phyloP scores from a whole-genome alignment of 148 eudicot genomes.

The Hydrangea macrophylla region DNA sequence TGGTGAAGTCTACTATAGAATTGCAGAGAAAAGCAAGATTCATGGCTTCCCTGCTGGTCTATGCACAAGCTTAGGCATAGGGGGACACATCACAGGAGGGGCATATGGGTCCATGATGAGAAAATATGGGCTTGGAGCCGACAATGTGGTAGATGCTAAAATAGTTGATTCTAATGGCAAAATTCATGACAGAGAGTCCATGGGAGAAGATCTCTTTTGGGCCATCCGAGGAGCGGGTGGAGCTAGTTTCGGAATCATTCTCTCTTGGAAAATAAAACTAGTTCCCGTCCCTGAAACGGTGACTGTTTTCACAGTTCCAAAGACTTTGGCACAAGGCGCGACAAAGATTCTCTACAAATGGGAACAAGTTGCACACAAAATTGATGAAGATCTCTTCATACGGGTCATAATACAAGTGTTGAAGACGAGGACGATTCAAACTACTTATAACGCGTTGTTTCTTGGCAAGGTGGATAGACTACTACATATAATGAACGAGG shows the following conservation, averaged over 20 bases:
- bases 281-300: conserved; percentile 15
- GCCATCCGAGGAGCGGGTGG: conserved; percentile 26
- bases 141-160: conserved; percentile 20
- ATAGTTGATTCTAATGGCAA: conserved; percentile 11
- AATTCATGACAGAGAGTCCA: conserved; percentile 12
- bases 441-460: conserved; percentile 11
- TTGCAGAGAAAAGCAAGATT: conserved; percentile 12
- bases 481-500: neutral
- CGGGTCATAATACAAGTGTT: neutral
- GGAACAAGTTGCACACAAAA: conserved; percentile 18
- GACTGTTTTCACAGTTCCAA: conserved; percentile 15
- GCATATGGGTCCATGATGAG: conserved; percentile 21
- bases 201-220: conserved; percentile 26
- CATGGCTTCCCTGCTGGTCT: conserved; percentile 20
- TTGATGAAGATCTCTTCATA: conserved; percentile 13
- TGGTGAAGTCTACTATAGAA: conserved; percentile 20
- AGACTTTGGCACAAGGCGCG: conserved; percentile 16
- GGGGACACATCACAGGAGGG: conserved; percentile 21
- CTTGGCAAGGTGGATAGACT: conserved; percentile 15
- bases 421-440: neutral
- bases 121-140: conserved; percentile 21
- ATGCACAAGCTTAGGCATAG: conserved; percentile 22
- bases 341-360: conserved; percentile 20
- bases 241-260: conserved; percentile 17
- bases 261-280: conserved; percentile 13